Conservation (phyloP, 306 rosid species). For the Quillaja saponaria region DNA sequence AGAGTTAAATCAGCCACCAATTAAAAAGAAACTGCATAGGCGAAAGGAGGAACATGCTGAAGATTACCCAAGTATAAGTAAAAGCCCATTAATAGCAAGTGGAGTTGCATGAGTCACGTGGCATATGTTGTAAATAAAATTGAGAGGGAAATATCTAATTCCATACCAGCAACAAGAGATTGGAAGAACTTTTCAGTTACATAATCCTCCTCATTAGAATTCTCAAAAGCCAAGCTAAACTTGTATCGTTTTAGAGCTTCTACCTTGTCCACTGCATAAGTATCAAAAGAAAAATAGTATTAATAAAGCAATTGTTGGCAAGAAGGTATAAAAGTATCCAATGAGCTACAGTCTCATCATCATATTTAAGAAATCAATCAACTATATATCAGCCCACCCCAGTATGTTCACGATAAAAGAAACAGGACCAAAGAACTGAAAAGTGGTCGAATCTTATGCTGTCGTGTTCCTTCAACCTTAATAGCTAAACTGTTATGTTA, state of each 20-base stretch:
- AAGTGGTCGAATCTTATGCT: neutral
- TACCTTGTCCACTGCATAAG: conserved; percentile 75
- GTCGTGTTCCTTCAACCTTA: too few relatives aligned
- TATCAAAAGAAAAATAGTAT: neutral
- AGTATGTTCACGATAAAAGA: conserved; percentile 5
- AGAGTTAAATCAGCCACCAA: neutral
- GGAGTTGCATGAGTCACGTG: conserved; percentile 8
- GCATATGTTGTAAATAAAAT: conserved; percentile 25
- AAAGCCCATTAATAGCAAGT: conserved; percentile 8
- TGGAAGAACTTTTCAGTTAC: conserved; percentile 98
- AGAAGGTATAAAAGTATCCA: too few relatives aligned
- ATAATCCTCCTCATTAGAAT: conserved; percentile 98
- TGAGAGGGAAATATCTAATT: conserved; percentile 25
- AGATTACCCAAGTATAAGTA: neutral
- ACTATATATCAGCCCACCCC: conserved; percentile 8
- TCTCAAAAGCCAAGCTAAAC: conserved; percentile 96
- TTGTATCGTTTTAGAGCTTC: conserved; percentile 80
- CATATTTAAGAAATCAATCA: conserved; percentile 6
- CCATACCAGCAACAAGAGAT: conserved; percentile 94
- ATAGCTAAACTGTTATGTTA: neutral
- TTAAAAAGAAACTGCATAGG: neutral
- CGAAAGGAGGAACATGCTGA: conserved; percentile 6
- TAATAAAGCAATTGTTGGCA: too few relatives aligned
- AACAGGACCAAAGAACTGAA: conserved; percentile 3
- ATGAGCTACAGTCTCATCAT: neutral